Conservation (phyloP, 2,329 filamentous ascomycete species). For the Penicillium sp. region DNA sequence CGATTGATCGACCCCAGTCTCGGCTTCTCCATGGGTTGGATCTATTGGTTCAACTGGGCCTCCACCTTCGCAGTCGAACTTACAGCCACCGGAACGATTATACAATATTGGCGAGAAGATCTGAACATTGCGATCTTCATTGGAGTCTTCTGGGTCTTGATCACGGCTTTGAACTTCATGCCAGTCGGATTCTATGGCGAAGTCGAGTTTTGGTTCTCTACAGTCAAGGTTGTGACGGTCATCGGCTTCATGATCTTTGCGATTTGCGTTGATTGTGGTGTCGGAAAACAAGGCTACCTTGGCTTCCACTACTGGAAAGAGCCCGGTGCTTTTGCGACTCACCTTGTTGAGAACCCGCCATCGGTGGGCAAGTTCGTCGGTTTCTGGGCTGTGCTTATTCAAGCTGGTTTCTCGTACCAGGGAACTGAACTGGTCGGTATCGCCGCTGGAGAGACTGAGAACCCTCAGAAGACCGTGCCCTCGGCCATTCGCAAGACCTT, state of each 20-base stretch:
- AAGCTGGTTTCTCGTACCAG: conserved; percentile 42
- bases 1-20: conserved; percentile 72
- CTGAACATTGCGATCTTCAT: conserved; percentile 72
- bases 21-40: conserved; percentile 77
- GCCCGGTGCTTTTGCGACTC: conserved; percentile 68
- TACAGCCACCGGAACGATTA: conserved; percentile 69
- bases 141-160: conserved; percentile 68
- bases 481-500: conserved; percentile 72
- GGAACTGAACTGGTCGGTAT: conserved; percentile 75
- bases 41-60: conserved; percentile 78
- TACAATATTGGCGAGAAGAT: conserved; percentile 68
- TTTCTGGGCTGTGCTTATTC: conserved; percentile 53
- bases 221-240: conserved; percentile 73
- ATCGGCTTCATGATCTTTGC: conserved; percentile 74
- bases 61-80: conserved; percentile 74
- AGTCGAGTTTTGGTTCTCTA: conserved; percentile 75
- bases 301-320: conserved; percentile 70
- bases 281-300: conserved; percentile 68
- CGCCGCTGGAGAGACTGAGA: conserved; percentile 71
- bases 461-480: conserved; percentile 71
- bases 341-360: conserved; percentile 59
- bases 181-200: conserved; percentile 73
- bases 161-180: conserved; percentile 68
- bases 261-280: conserved; percentile 73
- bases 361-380: conserved; percentile 63